These are phyloP conservation scores for Schizonepeta tenuifolia DNA, from an alignment of 257 asterid species.

Conservation along the genomic window DNA sequence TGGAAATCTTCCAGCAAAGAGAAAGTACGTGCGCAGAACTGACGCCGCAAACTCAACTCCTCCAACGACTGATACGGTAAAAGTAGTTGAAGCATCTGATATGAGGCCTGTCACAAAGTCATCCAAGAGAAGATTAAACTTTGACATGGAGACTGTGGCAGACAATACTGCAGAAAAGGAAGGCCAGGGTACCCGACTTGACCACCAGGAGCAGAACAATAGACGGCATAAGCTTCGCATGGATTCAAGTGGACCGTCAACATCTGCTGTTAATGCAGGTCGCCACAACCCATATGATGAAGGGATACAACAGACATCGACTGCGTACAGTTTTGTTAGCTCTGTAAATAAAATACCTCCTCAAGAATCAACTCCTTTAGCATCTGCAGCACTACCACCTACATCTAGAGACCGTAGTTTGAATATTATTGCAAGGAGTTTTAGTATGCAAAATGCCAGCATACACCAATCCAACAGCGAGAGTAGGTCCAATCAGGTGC, in stretches of 20 bases:
- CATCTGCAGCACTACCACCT: constrained; percentile 31
- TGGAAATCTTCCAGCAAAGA: constrained; percentile 54
- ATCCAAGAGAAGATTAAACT: constrained; percentile 65
- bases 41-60: constrained; percentile 44
- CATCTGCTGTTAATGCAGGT: constrained; percentile 37
- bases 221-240: constrained; percentile 41
- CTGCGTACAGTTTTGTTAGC: constrained; percentile 17
- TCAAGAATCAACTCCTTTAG: constrained; percentile 38
- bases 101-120: constrained; percentile 47
- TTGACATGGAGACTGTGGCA: constrained; percentile 46
- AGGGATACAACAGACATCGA: constrained; percentile 36
- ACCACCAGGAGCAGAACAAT: constrained; percentile 37
- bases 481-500: constrained; percentile 41
- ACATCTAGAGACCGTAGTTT: constrained; percentile 51
- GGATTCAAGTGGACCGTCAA: constrained; percentile 41
- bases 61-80: constrained; percentile 38
- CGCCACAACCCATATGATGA: constrained; percentile 27
- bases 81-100: constrained; percentile 40
- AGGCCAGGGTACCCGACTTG: constrained; percentile 36
- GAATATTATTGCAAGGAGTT: constrained; percentile 65
- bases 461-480: constrained; percentile 34
- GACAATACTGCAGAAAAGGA: constrained; percentile 40
- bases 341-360: constrained; percentile 34
- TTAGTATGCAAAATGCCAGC: constrained; percentile 45
- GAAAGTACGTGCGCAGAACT: constrained; percentile 63